Conservation (phyloP, 495 filamentous ascomycete genomes). For the Rhypophila decipiens region DNA sequence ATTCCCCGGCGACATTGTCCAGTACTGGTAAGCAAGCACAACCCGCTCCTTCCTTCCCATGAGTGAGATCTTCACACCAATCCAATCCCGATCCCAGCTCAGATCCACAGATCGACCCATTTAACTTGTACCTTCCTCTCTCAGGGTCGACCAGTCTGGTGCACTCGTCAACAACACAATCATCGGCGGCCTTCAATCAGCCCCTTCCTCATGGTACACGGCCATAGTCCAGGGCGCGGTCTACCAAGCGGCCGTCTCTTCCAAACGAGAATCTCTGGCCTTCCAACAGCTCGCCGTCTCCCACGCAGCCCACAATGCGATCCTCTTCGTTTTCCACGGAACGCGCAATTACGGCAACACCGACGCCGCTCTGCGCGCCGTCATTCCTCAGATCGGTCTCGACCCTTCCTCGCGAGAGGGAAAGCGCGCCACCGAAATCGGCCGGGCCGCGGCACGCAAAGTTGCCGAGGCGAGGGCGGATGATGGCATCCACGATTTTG, state of each 20-base stretch:
- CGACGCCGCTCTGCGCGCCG: slow-evolving; percentile 18
- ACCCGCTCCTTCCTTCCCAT: neutral
- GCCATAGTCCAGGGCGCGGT: slow-evolving; percentile 29
- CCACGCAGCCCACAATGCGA: slow-evolving; percentile 31
- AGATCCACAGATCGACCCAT: too few species aligned
- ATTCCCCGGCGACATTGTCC: slow-evolving; percentile 30
- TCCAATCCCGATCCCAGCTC: neutral
- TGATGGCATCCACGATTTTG: slow-evolving; percentile 26
- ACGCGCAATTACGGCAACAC: slow-evolving; percentile 23
- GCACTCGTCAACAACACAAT: slow-evolving; percentile 27
- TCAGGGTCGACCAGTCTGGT: slow-evolving; percentile 24
- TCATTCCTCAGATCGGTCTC: slow-evolving; percentile 25
- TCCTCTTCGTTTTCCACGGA: slow-evolving; percentile 30
- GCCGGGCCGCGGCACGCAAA: slow-evolving; percentile 20
- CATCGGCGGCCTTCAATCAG: slow-evolving; percentile 27
- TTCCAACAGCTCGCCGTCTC: slow-evolving; percentile 35
- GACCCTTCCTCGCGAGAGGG: slow-evolving; percentile 16
- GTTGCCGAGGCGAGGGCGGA: slow-evolving; percentile 22
- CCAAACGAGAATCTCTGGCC: slow-evolving; percentile 15
- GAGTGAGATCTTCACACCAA: neutral
- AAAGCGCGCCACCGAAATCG: slow-evolving; percentile 16
- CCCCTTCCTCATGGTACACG: slow-evolving; percentile 23
- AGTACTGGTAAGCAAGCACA: slow-evolving; percentile 21
- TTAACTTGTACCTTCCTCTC: too few species aligned
- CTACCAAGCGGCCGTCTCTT: slow-evolving; percentile 25